A percentile compares a stretch with the other conserved stretches of the same genome.
Evolutionary conservation across 108 stramenopile genomes (phyloP).

Genomic region (Halocafeteria seosinensis): DNA sequence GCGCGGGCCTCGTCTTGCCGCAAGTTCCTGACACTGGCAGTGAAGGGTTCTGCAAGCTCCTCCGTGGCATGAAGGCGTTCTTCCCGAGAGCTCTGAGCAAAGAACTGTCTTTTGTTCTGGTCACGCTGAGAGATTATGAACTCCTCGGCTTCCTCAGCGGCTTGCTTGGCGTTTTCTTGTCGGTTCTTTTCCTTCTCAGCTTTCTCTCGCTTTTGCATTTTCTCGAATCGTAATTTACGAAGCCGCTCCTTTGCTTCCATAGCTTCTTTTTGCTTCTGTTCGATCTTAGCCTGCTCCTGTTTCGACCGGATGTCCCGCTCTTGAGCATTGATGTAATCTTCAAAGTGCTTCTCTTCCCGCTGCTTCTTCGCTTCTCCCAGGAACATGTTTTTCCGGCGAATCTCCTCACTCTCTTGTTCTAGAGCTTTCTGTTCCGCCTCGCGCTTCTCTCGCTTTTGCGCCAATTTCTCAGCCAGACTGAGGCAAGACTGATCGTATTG

Average conservation of each 20-base stretch:
- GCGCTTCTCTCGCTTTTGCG: constrained; percentile 7
- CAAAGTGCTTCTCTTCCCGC: constrained; percentile 20
- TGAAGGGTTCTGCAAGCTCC: neutral
- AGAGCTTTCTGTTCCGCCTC: constrained; percentile 22
- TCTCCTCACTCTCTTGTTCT: constrained; percentile 23
- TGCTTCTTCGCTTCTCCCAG: constrained; percentile 18
- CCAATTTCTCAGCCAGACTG: constrained; percentile 19
- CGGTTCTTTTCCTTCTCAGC: neutral
- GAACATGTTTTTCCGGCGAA: constrained; percentile 18
- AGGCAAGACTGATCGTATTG: constrained; percentile 4
- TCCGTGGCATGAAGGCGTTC: neutral
- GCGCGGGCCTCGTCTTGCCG: neutral
- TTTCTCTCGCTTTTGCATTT: neutral
- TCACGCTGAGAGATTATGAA: neutral
- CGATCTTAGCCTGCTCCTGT: neutral
- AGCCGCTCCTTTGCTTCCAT: neutral
- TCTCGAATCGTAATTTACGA: neutral
- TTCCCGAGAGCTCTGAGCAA: neutral
- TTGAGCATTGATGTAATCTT: constrained; percentile 9
- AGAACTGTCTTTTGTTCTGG: neutral
- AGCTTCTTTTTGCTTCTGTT: neutral
- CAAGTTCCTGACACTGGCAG: neutral
- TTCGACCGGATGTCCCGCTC: no score
- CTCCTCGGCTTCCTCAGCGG: neutral
- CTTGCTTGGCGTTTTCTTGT: neutral